phyloP scores from a whole-genome alignment of 176 grass and related monocot species.

The Musa acuminata region DNA sequence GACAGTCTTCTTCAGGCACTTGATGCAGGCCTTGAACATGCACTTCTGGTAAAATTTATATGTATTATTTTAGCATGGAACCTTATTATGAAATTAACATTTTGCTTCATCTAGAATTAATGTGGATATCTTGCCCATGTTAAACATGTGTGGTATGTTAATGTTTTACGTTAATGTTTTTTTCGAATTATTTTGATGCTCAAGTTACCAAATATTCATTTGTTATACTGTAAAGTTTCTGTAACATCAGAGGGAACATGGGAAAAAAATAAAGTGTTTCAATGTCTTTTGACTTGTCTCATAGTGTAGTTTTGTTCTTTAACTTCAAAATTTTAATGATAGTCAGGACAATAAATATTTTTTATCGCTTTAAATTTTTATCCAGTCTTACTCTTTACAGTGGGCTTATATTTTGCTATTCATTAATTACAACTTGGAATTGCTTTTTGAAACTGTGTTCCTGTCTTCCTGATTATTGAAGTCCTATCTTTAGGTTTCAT shows the following conservation, averaged over 20 bases:
- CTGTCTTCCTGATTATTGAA: neutral
- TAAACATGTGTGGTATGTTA: neutral
- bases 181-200: too few species aligned
- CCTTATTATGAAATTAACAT: conserved; percentile 12
- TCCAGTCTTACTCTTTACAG: neutral
- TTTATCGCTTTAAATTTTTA: neutral
- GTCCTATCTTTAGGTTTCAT: too few species aligned
- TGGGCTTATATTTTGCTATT: neutral
- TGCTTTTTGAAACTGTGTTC: neutral
- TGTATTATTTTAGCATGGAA: conserved; percentile 4
- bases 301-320: too few species aligned
- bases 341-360: too few species aligned
- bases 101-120: neutral
- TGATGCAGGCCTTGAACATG: conserved; percentile 92
- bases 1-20: conserved; percentile 84
- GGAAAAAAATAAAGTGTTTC: too few species aligned
- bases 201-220: too few species aligned
- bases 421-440: neutral
- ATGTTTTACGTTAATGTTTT: too few species aligned
- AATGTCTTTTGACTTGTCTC: too few species aligned
- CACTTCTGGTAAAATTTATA: conserved; percentile 57
- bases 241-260: too few species aligned
- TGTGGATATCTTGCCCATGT: neutral
- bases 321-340: too few species aligned
- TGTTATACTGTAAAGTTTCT: too few species aligned